Evolutionary conservation across 352 stramenopile species (phyloP).

Genomic region (Phytophthora aleatoria): DNA sequence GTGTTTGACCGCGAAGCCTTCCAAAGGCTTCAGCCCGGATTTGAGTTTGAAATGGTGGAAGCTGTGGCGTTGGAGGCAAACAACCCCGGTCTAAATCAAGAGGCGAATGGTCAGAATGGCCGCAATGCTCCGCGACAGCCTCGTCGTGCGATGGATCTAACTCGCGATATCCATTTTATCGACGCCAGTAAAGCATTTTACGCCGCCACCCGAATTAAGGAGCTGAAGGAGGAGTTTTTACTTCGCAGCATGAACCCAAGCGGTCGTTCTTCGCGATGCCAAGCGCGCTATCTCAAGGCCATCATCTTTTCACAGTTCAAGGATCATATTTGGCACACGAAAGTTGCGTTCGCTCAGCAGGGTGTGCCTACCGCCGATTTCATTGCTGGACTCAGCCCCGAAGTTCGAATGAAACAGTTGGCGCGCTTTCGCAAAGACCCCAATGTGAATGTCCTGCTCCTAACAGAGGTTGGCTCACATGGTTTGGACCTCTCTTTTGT

Average conservation of each 20-base stretch:
- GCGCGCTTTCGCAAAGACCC: constrained; percentile 61
- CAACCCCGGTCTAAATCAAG: constrained; percentile 5
- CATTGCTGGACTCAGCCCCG: constrained; percentile 50
- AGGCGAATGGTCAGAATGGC: constrained; percentile 23
- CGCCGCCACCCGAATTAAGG: constrained; percentile 62
- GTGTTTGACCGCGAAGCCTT: constrained; percentile 89
- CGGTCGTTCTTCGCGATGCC: constrained; percentile 15
- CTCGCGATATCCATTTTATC: constrained; percentile 50
- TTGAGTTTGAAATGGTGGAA: constrained; percentile 67
- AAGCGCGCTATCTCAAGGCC: constrained; percentile 55
- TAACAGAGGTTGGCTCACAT: constrained; percentile 94
- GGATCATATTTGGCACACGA: constrained; percentile 78
- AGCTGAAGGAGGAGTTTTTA: constrained; percentile 64
- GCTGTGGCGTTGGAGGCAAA: constrained; percentile 22
- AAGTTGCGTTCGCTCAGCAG: constrained; percentile 75
- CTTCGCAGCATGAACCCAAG: constrained; percentile 15
- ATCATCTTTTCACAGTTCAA: constrained; percentile 89
- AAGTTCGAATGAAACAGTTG: constrained; percentile 59
- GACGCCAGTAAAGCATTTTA: constrained; percentile 81
- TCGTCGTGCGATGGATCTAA: constrained; percentile 39
- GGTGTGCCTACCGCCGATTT: constrained; percentile 68
- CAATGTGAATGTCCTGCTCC: constrained; percentile 91
- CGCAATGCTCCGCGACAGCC: constrained; percentile 28
- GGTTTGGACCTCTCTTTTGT: constrained; percentile 89
- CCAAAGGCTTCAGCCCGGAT: constrained; percentile 85